phyloP scores from a whole-genome alignment of 2,329 filamentous ascomycete genomes.

The Penicillium nordicum region DNA sequence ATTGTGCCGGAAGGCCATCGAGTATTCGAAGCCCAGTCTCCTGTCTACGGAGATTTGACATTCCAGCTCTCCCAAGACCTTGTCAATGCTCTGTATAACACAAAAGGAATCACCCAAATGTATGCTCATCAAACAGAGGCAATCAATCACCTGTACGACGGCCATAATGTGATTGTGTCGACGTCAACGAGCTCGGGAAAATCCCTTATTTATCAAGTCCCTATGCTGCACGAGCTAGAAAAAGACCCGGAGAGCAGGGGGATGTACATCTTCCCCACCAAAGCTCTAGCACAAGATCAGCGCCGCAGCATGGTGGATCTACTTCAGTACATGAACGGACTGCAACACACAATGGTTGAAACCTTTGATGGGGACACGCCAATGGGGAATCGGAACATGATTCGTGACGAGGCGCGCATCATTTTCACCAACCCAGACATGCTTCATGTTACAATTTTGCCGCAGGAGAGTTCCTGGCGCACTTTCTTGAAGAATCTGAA shows the following conservation, averaged over 20 bases:
- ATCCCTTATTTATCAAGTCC: slow-evolving; percentile 95
- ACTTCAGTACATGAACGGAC: slow-evolving; percentile 70
- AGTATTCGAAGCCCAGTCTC: slow-evolving; percentile 79
- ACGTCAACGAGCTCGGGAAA: slow-evolving; percentile 97
- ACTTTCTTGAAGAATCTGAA: slow-evolving; percentile 82
- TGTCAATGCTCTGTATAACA: slow-evolving; percentile 95
- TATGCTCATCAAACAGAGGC: slow-evolving; percentile 93
- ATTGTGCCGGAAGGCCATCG: slow-evolving; percentile 91
- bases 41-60: slow-evolving; percentile 76
- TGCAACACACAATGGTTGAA: slow-evolving; percentile 76
- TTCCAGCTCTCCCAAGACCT: slow-evolving; percentile 86
- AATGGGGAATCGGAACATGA: slow-evolving; percentile 70
- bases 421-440: slow-evolving; percentile 99
- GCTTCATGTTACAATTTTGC: slow-evolving; percentile 90
- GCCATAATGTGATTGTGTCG: slow-evolving; percentile 83
- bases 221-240: slow-evolving; percentile 83
- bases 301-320: slow-evolving; percentile 82
- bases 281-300: slow-evolving; percentile 93
- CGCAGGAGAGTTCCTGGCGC: slow-evolving; percentile 86
- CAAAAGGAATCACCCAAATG: slow-evolving; percentile 76
- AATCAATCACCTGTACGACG: slow-evolving; percentile 79
- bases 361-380: slow-evolving; percentile 96
- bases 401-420: slow-evolving; percentile 83
- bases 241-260: slow-evolving; percentile 71
- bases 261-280: slow-evolving; percentile 98